These are phyloP conservation scores for Gossypium lobatum DNA, from an alignment of 441 rosid genomes.

Conservation along the genomic window DNA sequence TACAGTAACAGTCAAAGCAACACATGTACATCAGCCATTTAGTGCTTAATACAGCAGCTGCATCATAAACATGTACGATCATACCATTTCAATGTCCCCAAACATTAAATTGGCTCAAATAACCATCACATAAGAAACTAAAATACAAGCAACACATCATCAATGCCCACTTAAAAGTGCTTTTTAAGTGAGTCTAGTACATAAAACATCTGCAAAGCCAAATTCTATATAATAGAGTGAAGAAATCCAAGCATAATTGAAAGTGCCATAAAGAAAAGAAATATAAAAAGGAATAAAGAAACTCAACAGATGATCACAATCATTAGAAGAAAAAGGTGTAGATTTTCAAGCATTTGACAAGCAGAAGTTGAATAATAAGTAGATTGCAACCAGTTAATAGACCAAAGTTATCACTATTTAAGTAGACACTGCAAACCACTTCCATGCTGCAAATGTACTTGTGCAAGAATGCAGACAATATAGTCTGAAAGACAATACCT, in stretches of 20 bases:
- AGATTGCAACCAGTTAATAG: not conserved
- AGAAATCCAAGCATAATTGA: not conserved
- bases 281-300: not conserved
- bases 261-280: not conserved
- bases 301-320: not conserved
- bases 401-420: not conserved
- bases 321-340: not conserved
- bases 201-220: not conserved
- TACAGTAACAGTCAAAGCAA: constrained; percentile 9
- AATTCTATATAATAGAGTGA: not conserved
- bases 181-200: not conserved
- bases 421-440: not conserved
- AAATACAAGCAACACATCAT: constrained; percentile 3
- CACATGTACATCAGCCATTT: constrained; percentile 1
- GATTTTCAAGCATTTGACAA: not conserved
- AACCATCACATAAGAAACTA: constrained; percentile 3
- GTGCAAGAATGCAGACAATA: constrained; percentile 13
- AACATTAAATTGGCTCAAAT: constrained; percentile 1
- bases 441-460: not conserved
- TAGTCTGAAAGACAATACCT: constrained; percentile 45
- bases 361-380: not conserved
- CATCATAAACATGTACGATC: not conserved
- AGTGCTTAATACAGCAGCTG: constrained; percentile 10
- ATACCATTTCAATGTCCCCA: constrained; percentile 2
- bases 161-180: not conserved